Evolutionary conservation across 768 basidiomycete species (phyloP).

Genomic region (Pleurotus djamor): DNA sequence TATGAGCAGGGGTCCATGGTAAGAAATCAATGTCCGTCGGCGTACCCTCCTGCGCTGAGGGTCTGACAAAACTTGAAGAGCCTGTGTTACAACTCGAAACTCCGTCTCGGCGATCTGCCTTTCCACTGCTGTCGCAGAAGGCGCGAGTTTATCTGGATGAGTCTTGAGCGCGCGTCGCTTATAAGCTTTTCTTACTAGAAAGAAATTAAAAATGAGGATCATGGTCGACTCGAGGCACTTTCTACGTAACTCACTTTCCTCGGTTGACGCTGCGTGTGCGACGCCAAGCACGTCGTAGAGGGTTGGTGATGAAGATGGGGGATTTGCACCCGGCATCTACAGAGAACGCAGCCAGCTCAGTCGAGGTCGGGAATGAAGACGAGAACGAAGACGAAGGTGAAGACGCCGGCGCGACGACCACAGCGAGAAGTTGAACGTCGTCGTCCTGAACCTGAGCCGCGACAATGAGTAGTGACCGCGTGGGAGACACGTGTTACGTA

Average conservation of each 20-base stretch:
- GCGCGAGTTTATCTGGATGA: constrained; percentile 67
- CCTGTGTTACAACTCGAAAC: constrained; percentile 54
- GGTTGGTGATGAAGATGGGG: constrained; percentile 5
- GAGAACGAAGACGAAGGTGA: not conserved
- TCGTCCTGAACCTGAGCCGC: too few species aligned
- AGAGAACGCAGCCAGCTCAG: not conserved
- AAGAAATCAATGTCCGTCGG: not conserved
- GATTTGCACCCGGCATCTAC: not conserved
- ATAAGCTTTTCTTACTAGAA: constrained; percentile 63
- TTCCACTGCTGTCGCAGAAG: constrained; percentile 44
- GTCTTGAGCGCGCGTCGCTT: constrained; percentile 67
- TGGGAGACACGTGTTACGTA: not conserved
- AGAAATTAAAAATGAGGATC: not conserved
- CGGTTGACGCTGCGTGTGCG: constrained; percentile 13
- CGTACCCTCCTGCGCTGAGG: constrained; percentile 51
- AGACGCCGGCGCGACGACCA: not conserved
- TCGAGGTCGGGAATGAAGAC: not conserved
- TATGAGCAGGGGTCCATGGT: not conserved
- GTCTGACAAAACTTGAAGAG: constrained; percentile 60
- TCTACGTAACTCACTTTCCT: constrained; percentile 16
- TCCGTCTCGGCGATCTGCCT: constrained; percentile 52
- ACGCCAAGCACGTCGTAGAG: constrained; percentile 19
- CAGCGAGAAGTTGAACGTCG: too few species aligned
- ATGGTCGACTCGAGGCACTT: not conserved
- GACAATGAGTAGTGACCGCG: not conserved